Evolutionary conservation across 73 alveolate genomes (phyloP).

Genomic region (Paraurostyla sp.): DNA sequence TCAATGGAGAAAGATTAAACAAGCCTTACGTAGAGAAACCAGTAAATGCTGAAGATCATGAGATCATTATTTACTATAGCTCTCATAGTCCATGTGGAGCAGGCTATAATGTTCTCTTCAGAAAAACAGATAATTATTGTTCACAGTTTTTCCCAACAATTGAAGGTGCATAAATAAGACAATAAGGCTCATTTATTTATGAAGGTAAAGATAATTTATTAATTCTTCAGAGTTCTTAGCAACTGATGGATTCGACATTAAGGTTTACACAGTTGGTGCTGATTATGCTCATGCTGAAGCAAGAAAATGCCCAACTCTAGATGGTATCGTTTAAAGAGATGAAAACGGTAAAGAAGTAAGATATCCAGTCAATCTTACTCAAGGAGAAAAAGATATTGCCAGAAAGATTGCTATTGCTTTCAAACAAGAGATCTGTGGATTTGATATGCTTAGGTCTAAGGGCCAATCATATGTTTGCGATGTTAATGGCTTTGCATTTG

Average conservation of each 20-base stretch:
- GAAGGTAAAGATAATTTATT: too few species aligned
- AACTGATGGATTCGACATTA: slow-evolving; percentile 98
- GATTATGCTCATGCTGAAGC: slow-evolving; percentile 99
- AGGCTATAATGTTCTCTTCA: slow-evolving; percentile 95
- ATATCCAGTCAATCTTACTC: slow-evolving; percentile 96
- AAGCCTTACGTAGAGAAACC: slow-evolving; percentile 98
- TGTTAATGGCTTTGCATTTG: slow-evolving; percentile 98
- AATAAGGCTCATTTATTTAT: slow-evolving; percentile 88
- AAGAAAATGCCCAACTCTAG: slow-evolving; percentile 96
- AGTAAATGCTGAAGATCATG: slow-evolving; percentile 97
- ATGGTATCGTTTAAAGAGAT: slow-evolving; percentile 94
- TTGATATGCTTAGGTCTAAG: slow-evolving; percentile 95
- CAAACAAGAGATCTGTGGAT: slow-evolving; percentile 97
- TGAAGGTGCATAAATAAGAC: slow-evolving; percentile 81
- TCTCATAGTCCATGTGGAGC: slow-evolving; percentile 92
- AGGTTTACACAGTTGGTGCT: slow-evolving; percentile 97
- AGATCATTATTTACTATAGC: slow-evolving; percentile 92
- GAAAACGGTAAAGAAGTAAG: slow-evolving; percentile 98
- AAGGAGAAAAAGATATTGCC: slow-evolving; percentile 95
- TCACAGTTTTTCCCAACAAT: slow-evolving; percentile 80
- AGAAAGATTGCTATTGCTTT: slow-evolving; percentile 91
- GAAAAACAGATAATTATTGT: slow-evolving; percentile 89
- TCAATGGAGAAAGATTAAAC: slow-evolving; percentile 83
- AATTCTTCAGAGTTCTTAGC: slow-evolving; percentile 91
- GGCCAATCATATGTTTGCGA: slow-evolving; percentile 98